Evolutionary conservation across 2,329 filamentous ascomycete species (phyloP).

Genomic region (Claviceps sorghi): DNA sequence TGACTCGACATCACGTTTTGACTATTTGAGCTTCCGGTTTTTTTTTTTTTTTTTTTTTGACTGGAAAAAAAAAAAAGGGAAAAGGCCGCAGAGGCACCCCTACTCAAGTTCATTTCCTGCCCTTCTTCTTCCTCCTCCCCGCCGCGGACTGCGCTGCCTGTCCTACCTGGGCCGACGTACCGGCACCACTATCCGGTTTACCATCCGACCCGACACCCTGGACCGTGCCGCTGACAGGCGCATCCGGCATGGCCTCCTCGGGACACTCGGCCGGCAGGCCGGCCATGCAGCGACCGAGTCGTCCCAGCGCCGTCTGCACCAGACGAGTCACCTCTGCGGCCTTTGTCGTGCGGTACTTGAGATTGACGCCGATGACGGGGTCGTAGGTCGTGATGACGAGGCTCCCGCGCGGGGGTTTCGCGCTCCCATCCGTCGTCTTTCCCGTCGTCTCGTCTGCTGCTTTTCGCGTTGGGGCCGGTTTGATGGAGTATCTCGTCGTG

Average conservation of each 20-base stretch:
- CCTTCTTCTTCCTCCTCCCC: conserved; percentile 57
- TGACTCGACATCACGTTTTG: background rate
- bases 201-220: conserved; percentile 11
- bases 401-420: conserved; percentile 45
- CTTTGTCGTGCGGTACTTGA: conserved; percentile 88
- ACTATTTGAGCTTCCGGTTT: background rate
- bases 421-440: conserved; percentile 10
- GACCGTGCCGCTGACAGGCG: conserved; percentile 10
- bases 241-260: conserved; percentile 30
- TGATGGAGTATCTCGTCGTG: conserved; percentile 80
- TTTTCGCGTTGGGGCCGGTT: conserved; percentile 23
- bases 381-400: conserved; percentile 86
- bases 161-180: conserved; percentile 12
- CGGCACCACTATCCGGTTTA: conserved; percentile 18
- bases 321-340: conserved; percentile 78
- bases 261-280: conserved; percentile 30
- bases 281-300: conserved; percentile 56
- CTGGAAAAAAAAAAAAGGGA: no score
- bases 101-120: conserved; percentile 38
- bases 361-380: conserved; percentile 60
- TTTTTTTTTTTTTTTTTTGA: no score
- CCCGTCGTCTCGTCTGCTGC: background rate
- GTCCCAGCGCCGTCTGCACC: conserved; percentile 55
- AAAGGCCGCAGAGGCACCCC: background rate
- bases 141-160: conserved; percentile 18